These are phyloP conservation scores for Venturiaceae sp. DNA, from an alignment of 2,329 filamentous ascomycete species.

Conservation along the genomic window DNA sequence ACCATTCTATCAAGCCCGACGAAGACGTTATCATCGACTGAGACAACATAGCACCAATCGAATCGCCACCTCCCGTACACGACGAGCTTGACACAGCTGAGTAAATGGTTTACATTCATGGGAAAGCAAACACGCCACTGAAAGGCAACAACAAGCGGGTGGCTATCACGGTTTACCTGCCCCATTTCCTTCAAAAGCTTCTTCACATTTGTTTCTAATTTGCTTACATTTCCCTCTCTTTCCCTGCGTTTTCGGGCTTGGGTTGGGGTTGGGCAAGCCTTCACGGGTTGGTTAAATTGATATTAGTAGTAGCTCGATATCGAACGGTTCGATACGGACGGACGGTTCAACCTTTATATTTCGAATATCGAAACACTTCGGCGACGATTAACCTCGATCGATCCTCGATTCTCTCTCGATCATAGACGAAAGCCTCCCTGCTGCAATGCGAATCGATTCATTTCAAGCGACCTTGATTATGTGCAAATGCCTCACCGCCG, in stretches of 20 bases:
- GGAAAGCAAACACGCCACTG: neutral
- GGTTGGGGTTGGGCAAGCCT: neutral
- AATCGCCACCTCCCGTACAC: conserved; percentile 73
- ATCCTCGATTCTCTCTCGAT: neutral
- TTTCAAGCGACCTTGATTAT: neutral
- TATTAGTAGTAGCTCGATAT: conserved; percentile 4
- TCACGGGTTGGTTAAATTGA: conserved; percentile 5
- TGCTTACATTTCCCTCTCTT: conserved; percentile 3
- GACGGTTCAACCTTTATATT: conserved; percentile 2
- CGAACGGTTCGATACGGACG: conserved; percentile 5
- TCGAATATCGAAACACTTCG: conserved; percentile 4
- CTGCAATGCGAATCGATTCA: neutral
- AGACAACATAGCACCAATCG: conserved; percentile 42
- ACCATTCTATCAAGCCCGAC: conserved; percentile 11
- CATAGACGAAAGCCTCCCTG: neutral
- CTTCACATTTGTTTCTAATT: neutral
- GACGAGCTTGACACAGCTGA: conserved; percentile 96
- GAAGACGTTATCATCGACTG: conserved; percentile 18
- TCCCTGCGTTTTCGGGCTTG: neutral
- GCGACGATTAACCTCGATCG: neutral
- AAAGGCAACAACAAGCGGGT: neutral
- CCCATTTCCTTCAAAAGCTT: neutral
- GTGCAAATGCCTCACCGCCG: neutral
- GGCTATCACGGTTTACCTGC: neutral
- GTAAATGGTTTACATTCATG: conserved; percentile 27